phyloP scores from a whole-genome alignment of 176 grass and related monocot species.

The Cenchrus purpureus region DNA sequence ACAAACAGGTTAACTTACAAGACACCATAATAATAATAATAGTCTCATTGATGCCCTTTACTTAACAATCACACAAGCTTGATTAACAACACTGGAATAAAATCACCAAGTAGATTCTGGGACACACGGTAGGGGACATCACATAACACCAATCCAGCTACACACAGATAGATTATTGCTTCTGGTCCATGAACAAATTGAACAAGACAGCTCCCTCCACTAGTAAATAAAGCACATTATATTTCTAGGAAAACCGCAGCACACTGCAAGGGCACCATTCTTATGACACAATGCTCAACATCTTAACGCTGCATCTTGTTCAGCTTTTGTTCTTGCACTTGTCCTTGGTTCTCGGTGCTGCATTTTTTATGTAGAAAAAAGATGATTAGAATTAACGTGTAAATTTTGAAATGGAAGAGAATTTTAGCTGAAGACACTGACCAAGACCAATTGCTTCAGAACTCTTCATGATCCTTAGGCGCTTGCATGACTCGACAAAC shows the following conservation, averaged over 20 bases:
- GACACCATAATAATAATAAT: constrained; percentile 83
- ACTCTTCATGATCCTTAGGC: constrained; percentile 97
- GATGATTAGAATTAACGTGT: neutral
- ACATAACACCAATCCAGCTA: constrained; percentile 77
- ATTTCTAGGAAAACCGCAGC: constrained; percentile 70
- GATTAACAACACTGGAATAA: constrained; percentile 82
- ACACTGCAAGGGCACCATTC: constrained; percentile 62
- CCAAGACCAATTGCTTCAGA: constrained; percentile 96
- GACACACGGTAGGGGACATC: constrained; percentile 69
- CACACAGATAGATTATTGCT: constrained; percentile 79
- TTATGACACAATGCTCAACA: constrained; percentile 50
- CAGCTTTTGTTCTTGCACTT: constrained; percentile 87
- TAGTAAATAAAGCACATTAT: constrained; percentile 65
- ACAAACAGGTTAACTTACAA: constrained; percentile 64
- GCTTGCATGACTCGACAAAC: constrained; percentile 98
- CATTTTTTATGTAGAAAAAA: neutral
- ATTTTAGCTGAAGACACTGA: constrained; percentile 52
- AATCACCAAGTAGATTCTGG: constrained; percentile 70
- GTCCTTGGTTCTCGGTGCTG: constrained; percentile 93
- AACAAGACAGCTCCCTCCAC: constrained; percentile 61
- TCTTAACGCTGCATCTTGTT: constrained; percentile 59
- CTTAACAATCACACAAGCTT: constrained; percentile 63
- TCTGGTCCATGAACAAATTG: constrained; percentile 68
- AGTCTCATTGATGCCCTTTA: constrained; percentile 60
- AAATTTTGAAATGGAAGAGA: constrained; percentile 46